These are phyloP conservation scores for Lipomyces orientalis DNA, from an alignment of 805 yeast genomes.

Conservation along the genomic window DNA sequence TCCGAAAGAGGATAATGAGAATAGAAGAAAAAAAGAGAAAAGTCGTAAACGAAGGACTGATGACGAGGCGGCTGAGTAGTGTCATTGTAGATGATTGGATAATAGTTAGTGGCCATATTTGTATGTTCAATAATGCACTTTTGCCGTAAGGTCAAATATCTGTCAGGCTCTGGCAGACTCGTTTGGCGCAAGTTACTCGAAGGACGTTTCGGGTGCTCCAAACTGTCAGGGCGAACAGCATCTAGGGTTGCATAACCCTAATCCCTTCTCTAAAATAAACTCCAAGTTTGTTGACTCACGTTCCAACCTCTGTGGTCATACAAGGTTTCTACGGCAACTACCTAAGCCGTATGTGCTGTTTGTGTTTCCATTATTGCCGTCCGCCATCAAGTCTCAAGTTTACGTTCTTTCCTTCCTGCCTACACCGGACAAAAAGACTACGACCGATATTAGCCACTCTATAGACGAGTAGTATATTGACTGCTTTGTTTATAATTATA, in stretches of 20 bases:
- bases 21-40: constrained; percentile 43
- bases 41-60: neutral
- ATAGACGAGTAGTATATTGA: constrained; percentile 1
- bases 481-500: neutral
- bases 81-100: neutral
- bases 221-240: too few relatives aligned
- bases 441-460: neutral
- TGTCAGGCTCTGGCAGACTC: neutral
- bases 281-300: too few relatives aligned
- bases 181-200: too few relatives aligned
- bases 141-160: neutral
- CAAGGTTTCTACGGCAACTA: constrained; percentile 3
- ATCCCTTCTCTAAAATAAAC: too few relatives aligned
- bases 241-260: too few relatives aligned
- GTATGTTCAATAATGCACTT: neutral
- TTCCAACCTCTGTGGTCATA: neutral
- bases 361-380: neutral
- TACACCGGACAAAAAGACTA: neutral
- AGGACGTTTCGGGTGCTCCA: too few relatives aligned
- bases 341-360: neutral
- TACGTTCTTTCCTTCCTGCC: neutral
- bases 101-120: neutral
- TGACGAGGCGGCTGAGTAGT: neutral
- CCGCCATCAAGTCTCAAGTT: neutral
- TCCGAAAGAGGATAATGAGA: constrained; percentile 73